phyloP scores from a whole-genome alignment of 192 early-diverging fungal genomes.

The Backusella parvicylindrica region DNA sequence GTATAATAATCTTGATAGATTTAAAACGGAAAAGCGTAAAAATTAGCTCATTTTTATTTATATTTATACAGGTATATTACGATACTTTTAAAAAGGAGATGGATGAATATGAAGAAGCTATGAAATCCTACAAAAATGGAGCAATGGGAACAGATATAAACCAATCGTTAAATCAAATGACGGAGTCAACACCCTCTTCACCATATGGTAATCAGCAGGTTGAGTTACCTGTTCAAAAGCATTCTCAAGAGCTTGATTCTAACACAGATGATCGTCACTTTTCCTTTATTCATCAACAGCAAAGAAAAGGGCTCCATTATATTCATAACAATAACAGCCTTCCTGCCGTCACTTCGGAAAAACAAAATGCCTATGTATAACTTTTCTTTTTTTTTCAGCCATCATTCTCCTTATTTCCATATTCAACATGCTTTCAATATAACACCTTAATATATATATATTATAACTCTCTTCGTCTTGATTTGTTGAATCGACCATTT shows the following conservation, averaged over 20 bases:
- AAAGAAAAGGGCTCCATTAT: background rate
- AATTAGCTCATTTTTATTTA: background rate
- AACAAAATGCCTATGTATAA: too few species aligned
- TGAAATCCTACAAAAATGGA: slow-evolving; percentile 25
- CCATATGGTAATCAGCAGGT: background rate
- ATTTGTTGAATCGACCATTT: too few species aligned
- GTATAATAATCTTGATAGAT: background rate
- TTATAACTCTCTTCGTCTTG: too few species aligned
- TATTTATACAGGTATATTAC: slow-evolving; percentile 15
- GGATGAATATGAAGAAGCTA: slow-evolving; percentile 31
- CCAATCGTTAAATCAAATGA: background rate
- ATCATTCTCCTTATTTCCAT: too few species aligned
- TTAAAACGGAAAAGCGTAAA: background rate
- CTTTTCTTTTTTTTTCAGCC: too few species aligned
- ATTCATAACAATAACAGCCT: background rate
- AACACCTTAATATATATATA: too few species aligned
- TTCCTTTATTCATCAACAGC: background rate
- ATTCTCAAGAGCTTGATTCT: background rate
- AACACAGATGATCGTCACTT: background rate
- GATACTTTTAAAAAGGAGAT: slow-evolving; percentile 33
- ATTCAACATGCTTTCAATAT: too few species aligned
- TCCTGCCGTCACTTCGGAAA: background rate
- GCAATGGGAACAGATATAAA: background rate
- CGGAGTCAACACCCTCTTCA: background rate
- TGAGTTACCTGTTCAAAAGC: background rate